phyloP scores from a whole-genome alignment of 208 protist species.

The Histomonas meleagridis region DNA sequence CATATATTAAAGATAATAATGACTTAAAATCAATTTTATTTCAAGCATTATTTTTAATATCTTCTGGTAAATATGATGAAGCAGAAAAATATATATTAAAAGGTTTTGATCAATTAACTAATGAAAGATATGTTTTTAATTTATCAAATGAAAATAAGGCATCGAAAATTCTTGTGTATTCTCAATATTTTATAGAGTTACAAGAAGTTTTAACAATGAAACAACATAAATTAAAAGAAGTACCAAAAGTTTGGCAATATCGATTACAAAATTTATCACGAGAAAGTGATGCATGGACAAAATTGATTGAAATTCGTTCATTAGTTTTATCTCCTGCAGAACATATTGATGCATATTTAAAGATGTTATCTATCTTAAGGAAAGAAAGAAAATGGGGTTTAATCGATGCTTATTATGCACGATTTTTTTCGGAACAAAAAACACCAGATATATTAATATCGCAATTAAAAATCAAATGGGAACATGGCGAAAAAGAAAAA shows the following conservation, averaged over 20 bases:
- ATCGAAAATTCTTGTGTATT: neutral
- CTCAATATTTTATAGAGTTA: neutral
- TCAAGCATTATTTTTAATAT: neutral
- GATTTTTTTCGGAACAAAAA: neutral
- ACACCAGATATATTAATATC: neutral
- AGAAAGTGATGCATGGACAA: neutral
- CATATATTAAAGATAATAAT: neutral
- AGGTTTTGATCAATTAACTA: neutral
- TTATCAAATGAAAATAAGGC: neutral
- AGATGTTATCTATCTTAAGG: neutral
- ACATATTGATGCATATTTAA: conserved; percentile 8
- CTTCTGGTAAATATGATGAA: neutral
- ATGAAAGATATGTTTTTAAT: neutral
- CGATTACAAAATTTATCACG: neutral
- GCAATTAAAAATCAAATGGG: neutral
- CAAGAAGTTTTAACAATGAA: neutral
- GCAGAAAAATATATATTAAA: neutral
- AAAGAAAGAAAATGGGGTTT: neutral
- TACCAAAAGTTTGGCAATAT: neutral
- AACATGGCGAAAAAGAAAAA: neutral
- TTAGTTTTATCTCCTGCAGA: neutral
- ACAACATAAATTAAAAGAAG: neutral
- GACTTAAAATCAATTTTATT: neutral
- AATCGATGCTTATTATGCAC: neutral
- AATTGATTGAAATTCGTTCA: neutral